Percentiles rank a stretch among this genome's conserved stretches.
Evolutionary conservation across 345 rosid genomes (phyloP).

Genomic region (Carallia pectinifolia): DNA sequence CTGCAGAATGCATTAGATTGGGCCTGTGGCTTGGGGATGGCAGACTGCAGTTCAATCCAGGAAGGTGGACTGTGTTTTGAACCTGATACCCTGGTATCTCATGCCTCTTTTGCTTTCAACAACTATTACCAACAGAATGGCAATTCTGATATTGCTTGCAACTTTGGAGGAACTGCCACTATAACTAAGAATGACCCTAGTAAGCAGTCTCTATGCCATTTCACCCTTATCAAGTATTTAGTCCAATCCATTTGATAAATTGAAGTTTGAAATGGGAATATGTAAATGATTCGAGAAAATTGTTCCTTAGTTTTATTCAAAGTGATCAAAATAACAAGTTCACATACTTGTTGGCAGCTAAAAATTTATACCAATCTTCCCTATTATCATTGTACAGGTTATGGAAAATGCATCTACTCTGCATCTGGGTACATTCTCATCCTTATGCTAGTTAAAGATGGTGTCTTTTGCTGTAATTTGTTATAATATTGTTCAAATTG

Average conservation of each 20-base stretch:
- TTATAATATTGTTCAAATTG: not conserved
- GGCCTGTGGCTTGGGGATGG: constrained; percentile 91
- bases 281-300: no score
- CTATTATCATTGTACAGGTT: constrained; percentile 16
- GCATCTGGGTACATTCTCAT: constrained; percentile 20
- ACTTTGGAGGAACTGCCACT: constrained; percentile 32
- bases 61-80: constrained; percentile 22
- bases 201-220: not conserved
- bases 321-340: no score
- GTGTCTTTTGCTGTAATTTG: not conserved
- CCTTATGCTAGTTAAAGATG: not conserved
- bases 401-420: constrained; percentile 26
- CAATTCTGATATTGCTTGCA: constrained; percentile 36
- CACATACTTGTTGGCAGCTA: no score
- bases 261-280: no score
- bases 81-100: constrained; percentile 26
- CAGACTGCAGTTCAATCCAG: constrained; percentile 27
- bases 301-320: no score
- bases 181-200: constrained; percentile 22
- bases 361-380: not conserved
- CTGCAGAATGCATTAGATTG: constrained; percentile 88
- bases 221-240: no score
- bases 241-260: no score
- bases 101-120: constrained; percentile 35
- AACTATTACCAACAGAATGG: constrained; percentile 34